A percentile compares a stretch with the other conserved stretches of the same genome.
Conservation (phyloP, 805 yeast genomes). For the Saturnispora silvae region DNA sequence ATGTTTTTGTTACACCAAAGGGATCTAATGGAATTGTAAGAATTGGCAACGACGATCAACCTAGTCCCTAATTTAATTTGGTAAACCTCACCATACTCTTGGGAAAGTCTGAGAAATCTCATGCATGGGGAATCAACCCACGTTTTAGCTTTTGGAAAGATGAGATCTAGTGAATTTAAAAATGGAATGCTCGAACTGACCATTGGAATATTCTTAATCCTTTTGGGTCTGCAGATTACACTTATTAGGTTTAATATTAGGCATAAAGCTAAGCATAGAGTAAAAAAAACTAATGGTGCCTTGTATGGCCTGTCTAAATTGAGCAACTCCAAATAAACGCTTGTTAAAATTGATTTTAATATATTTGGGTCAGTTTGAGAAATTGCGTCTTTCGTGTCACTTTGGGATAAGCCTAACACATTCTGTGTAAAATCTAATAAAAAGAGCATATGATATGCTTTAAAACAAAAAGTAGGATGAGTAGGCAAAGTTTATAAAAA, state of each 20-base stretch:
- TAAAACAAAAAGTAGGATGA: no score
- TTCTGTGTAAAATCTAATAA: no score
- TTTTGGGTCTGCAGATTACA: slow-evolving; percentile 4
- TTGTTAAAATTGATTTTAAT: no score
- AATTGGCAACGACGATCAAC: slow-evolving; percentile 56
- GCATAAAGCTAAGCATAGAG: neutral
- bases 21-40: slow-evolving; percentile 40
- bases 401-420: no score
- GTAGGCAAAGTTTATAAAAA: no score
- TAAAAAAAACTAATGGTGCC: neutral
- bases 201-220: slow-evolving; percentile 15
- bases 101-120: slow-evolving; percentile 35
- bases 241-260: neutral
- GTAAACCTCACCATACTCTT: slow-evolving; percentile 37
- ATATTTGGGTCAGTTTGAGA: no score
- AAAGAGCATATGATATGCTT: no score
- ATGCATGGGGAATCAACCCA: slow-evolving; percentile 33
- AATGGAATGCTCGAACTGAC: slow-evolving; percentile 19
- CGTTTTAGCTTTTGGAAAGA: slow-evolving; percentile 18
- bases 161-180: slow-evolving; percentile 18
- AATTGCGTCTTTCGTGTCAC: no score
- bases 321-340: no score
- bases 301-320: no score
- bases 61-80: slow-evolving; percentile 54
- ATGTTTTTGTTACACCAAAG: slow-evolving; percentile 42